These are phyloP conservation scores for Picochlorum sp. DNA, from an alignment of 139 green algal genomes.

Conservation along the genomic window DNA sequence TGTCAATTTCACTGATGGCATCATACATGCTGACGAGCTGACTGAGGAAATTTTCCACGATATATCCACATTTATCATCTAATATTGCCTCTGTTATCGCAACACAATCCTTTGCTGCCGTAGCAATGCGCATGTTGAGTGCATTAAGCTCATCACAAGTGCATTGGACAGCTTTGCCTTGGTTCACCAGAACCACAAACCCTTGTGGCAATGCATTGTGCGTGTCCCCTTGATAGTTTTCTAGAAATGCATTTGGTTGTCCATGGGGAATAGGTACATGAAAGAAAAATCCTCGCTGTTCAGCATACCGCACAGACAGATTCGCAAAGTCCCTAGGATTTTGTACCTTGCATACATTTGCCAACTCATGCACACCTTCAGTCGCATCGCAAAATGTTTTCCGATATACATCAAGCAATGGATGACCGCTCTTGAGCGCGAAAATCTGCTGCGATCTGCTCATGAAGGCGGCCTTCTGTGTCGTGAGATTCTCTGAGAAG, in stretches of 20 bases:
- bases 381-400: slow-evolving; percentile 67
- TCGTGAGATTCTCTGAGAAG: slow-evolving; percentile 50
- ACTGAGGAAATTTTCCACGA: slow-evolving; percentile 38
- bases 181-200: neutral
- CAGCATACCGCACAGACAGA: slow-evolving; percentile 57
- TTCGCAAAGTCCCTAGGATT: slow-evolving; percentile 18
- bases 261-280: neutral
- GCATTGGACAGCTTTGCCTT: slow-evolving; percentile 29
- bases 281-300: slow-evolving; percentile 64
- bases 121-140: slow-evolving; percentile 71
- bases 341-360: slow-evolving; percentile 24
- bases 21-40: slow-evolving; percentile 69
- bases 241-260: neutral
- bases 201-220: neutral
- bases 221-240: neutral
- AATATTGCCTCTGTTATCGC: slow-evolving; percentile 69
- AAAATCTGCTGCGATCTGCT: slow-evolving; percentile 65
- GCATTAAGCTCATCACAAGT: slow-evolving; percentile 78
- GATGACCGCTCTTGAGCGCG: slow-evolving; percentile 51
- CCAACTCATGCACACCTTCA: slow-evolving; percentile 63
- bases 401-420: slow-evolving; percentile 73
- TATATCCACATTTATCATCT: slow-evolving; percentile 28
- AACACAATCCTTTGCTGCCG: slow-evolving; percentile 70
- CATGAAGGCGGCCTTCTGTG: slow-evolving; percentile 43
- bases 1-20: slow-evolving; percentile 67